Evolutionary conservation across 257 asterid species (phyloP), one percentile per base, ranked within the genome.

Genomic region (Forsythia suspensa): DNA sequence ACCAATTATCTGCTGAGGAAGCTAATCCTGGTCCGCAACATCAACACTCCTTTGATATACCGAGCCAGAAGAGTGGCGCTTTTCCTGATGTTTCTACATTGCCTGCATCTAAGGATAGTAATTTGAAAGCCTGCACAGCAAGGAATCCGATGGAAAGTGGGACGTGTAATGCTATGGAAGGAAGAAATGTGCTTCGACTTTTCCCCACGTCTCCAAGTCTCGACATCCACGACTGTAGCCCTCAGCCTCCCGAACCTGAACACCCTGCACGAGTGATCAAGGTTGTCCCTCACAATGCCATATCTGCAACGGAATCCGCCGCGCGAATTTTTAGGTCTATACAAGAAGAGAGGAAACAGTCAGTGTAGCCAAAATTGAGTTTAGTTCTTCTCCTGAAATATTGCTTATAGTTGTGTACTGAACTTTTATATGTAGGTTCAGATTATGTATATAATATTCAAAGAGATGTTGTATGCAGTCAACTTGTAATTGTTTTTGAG

Each of bases 301-400:
- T 84, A 36, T 85, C 91, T 44, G 98, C 98, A 0, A 89, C 95
- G 18, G 97, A 88, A 83, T 92, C 96, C 11, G 97, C 90, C 13
- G 99, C 96, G 20, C 91, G 97, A 24, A 92, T 95, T 51, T 93
- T 95, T 74, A 87, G 75, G 80, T 90, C 97, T 11, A 95, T 95
- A 77, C 97, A 91, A 81, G 92, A 90, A 83, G 99, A 92, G 83
- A 89, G 99, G 77, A 86, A 86, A 80, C 94, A 86, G 82, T 44
- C 66, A 57, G 66, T 63, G 38, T 63, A 61, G 70, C 18, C 6
- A 4, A 61, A 61, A 29, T 10, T 29, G 15, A 21, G 39, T 24
- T 29, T 29, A 29, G 70, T 24, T 63, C 38, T 24, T 29, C 39
- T 24, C 40, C 7, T 24, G 70, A 21, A 24, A 29, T 63, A 63